These are phyloP conservation scores for Globisporangium alternatum DNA, from an alignment of 352 stramenopile genomes.

Conservation along the genomic window DNA sequence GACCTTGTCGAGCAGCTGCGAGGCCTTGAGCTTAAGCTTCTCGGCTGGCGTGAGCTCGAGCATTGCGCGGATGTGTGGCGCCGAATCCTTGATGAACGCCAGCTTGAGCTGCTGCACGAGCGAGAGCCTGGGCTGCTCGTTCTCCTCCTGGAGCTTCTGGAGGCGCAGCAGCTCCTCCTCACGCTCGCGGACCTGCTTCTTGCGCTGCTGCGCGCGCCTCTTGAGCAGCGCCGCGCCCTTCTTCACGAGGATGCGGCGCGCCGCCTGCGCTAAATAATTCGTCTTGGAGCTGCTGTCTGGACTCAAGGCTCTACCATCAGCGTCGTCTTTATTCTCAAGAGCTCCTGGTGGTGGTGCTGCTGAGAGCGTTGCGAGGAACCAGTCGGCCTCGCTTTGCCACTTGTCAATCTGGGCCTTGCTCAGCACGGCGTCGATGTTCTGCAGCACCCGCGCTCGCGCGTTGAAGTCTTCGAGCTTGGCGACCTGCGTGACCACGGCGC, in stretches of 20 bases:
- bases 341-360: constrained; percentile 9
- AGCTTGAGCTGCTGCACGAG: constrained; percentile 48
- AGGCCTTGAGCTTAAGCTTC: constrained; percentile 34
- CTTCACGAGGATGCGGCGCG: constrained; percentile 41
- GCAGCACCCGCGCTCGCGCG: constrained; percentile 39
- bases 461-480: constrained; percentile 72
- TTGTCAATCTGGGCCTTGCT: constrained; percentile 52
- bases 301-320: background rate
- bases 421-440: constrained; percentile 38
- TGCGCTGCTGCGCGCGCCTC: constrained; percentile 34
- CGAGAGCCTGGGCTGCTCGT: constrained; percentile 34
- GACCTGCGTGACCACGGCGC: constrained; percentile 36
- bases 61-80: constrained; percentile 44
- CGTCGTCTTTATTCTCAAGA: background rate
- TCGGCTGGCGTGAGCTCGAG: constrained; percentile 60
- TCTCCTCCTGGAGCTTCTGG: constrained; percentile 36
- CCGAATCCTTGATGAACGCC: constrained; percentile 42
- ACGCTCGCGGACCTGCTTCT: constrained; percentile 47
- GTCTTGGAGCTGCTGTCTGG: background rate
- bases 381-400: constrained; percentile 42
- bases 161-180: constrained; percentile 50
- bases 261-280: constrained; percentile 24
- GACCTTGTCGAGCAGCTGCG: constrained; percentile 42
- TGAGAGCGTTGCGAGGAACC: constrained; percentile 29
- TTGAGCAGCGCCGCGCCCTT: constrained; percentile 44